Base-by-base conservation (phyloP, 2,329 filamentous ascomycete genomes). In the Pestalotiopsis fici region DNA sequence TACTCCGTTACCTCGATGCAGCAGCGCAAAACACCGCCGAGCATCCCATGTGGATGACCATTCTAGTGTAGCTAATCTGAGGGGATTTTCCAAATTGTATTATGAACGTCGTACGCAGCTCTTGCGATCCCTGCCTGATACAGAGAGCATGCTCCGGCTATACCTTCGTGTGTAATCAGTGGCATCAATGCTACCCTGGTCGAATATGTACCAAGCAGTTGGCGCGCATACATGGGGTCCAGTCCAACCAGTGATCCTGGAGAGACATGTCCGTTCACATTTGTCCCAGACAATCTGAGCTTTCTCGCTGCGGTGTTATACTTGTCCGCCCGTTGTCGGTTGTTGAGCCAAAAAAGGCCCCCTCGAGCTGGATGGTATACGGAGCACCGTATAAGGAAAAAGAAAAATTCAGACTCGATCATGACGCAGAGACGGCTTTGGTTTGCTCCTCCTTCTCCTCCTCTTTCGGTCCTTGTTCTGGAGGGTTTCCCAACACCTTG, bases 111-210 rank as follows among this genome's bases (percentile, higher is more conserved):
- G 28, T 35, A 39, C 27, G 27, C 21, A 61, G 59, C 31, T 55
- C 61, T 31, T 47, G 25, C n/a, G 21, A 64, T 64, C 61, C 61
- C 39, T 54, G 61, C 28, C 28, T 56, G 61, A 64, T 47, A 64
- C 43, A 54, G 61, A 64, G 39, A 37, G 28, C n/a, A 37, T 60
- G 31, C 57, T 31, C 57, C 57, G 43, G 43, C 43, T 50, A 50
- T 50, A 50, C 43, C 7, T 50, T 50, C 43, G 21, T 23, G 43
- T 50, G 43, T 21, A 50, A 21, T 50, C 43, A 50, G n/a, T 50
- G 43, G 43, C 18, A 9, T 50, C 43, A 50, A 50, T 50, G 43
- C 43, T 50, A 50, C 21, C 43, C 43, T 50, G 18, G 43, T 21
- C 43, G 43, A 50, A n/a, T 50, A 35, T 35, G 7, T 6, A 50